These are phyloP conservation scores for Aspergillus cristatus DNA, from an alignment of 495 filamentous ascomycete species.

Conservation along the genomic window DNA sequence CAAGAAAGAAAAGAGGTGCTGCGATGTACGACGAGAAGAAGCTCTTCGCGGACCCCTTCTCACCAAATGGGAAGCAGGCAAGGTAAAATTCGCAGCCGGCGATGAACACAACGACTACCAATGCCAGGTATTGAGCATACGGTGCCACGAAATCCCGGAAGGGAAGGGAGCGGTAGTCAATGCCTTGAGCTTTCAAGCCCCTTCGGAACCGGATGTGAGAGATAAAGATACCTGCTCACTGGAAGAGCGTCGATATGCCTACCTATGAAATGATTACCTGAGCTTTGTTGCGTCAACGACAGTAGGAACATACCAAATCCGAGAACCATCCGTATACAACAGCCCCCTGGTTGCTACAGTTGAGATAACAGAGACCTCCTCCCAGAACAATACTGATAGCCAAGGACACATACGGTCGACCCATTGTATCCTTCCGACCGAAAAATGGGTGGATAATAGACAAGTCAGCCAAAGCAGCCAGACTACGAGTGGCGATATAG, in stretches of 20 bases:
- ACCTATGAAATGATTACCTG: conserved; percentile 6
- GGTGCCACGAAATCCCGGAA: conserved; percentile 50
- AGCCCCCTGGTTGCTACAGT: conserved; percentile 13
- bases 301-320: conserved; percentile 10
- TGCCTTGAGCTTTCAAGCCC: conserved; percentile 47
- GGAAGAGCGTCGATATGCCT: conserved; percentile 19
- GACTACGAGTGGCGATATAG: conserved; percentile 20
- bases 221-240: conserved; percentile 50
- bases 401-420: conserved; percentile 16
- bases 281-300: not conserved
- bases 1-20: conserved; percentile 19
- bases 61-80: conserved; percentile 27
- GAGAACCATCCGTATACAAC: conserved; percentile 22
- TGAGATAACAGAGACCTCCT: conserved; percentile 19
- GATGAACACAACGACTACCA: conserved; percentile 50
- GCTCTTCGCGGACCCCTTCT: conserved; percentile 17
- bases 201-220: conserved; percentile 55
- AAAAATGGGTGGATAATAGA: conserved; percentile 18
- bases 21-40: conserved; percentile 24
- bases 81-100: conserved; percentile 51
- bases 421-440: conserved; percentile 17
- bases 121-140: conserved; percentile 48
- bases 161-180: conserved; percentile 39
- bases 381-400: conserved; percentile 14
- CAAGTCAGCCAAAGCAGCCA: conserved; percentile 18